Evolutionary conservation across 2,329 filamentous ascomycete species (phyloP), one percentile per base, ranked within the genome.

Genomic region (Alternaria sp.): DNA sequence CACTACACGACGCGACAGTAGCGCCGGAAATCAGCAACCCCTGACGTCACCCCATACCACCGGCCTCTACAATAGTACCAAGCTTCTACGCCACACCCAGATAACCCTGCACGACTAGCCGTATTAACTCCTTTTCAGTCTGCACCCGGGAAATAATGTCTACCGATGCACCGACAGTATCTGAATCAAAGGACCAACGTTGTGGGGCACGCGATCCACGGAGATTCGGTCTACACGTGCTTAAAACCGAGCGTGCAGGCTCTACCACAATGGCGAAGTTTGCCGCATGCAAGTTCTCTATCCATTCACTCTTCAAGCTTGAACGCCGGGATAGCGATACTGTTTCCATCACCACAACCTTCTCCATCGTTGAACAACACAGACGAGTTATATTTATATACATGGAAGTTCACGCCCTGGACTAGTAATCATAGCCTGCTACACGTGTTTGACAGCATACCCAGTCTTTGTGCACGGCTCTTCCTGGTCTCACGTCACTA

Each of bases 211-310:
- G 51, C 46, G 40, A 25, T 40, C 40, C 43, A 43, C 32, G 36
- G 23, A 43, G 21, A 44, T 50, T 15, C 30, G 17, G 26, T 19
- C 47, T 19, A 59, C 21, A 36, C 19, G 11, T 62, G 58, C 50
- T 62, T 60, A 57, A 66, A 50, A 36, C 56, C 63, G 54, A 49
- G 21, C n/a, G 12, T 13, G 26, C 40, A 55, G 5, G 17, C 6
- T 61, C 51, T 11, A 30, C 45, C 23, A 10, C 9, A 47, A 17
- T 23, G 6, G 40, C 50, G 57, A 59, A 23, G 40, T 46, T 59
- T 40, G 40, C 19, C 25, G 13, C 21, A 32, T 15, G 23, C 12
- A n/a, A 10, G 26, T 54, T 25, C 4, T 46, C 3, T 21, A 15
- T 45, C 23, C 26, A 10, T 25, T 15, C 44, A 32, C 10, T 54